Base-by-base conservation (phyloP, 352 stramenopile genomes). In the Phytophthora sp. region DNA sequence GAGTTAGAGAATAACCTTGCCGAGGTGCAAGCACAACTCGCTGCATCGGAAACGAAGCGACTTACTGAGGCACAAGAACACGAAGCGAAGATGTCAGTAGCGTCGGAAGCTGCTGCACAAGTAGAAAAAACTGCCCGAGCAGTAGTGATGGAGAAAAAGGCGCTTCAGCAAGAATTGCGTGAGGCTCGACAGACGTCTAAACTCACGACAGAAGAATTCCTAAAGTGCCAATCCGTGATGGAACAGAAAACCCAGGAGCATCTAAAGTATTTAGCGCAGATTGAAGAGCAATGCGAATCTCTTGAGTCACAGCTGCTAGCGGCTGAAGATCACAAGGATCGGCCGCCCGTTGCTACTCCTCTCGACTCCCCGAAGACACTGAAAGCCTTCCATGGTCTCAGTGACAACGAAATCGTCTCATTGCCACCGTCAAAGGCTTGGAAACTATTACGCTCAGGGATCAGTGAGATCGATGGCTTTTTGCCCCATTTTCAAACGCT, bases 401-500 rank as follows among this genome's bases (percentile, higher is more conserved):
- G 24, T 12, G 50, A 64, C 42, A 23, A 41, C 12, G 61, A 66
- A 56, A 49, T 71, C 13, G 18, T 17, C 13, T 31, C 37, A 21
- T 43, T 71, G 9, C 37, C 60, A 54, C 5, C 42, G 23, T 30
- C 38, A 12, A 55, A 59, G 17, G 42, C 39, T 32, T 74, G 65
- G 65, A 9, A 13, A 21, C n/a, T 66, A 3, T 50, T 69, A 18
- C 46, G 53, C 3, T 39, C 48, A 2, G 53, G 34, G 10, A 65
- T 88, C 13, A 55, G 45, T 5, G 54, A 62, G 24, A 43, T 89
- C 3, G 59, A 63, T 13, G 60, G 55, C 15, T 89, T 89, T 28
- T 57, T 88, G 2, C 61, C 71, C 12, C 56, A 84, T 10, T 54
- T 89, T 0, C 71, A 84, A 61, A 54, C 56, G 5, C 59, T 84